Percentiles rank a stretch among this genome's conserved stretches.
Conservation (phyloP, 805 yeast species). For the Zygosaccharomyces gambellarensis region DNA sequence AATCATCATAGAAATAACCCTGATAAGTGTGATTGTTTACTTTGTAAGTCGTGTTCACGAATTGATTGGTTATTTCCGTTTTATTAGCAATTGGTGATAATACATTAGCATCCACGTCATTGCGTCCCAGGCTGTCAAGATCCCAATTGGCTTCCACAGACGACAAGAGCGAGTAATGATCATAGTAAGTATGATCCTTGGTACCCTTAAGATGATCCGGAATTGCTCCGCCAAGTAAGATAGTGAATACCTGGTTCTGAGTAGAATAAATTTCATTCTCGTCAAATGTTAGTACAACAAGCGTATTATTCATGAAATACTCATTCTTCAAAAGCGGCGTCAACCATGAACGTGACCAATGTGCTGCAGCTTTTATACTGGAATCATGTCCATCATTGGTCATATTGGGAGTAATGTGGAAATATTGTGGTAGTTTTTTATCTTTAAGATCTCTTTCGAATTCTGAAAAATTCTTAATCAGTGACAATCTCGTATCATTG, state of each 20-base stretch:
- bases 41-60: conserved; percentile 34
- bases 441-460: conserved; percentile 39
- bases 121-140: conserved; percentile 46
- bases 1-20: conserved; percentile 34
- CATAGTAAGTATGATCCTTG: conserved; percentile 44
- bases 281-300: conserved; percentile 47
- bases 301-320: conserved; percentile 44
- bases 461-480: conserved; percentile 46
- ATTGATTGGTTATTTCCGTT: conserved; percentile 30
- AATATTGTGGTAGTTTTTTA: conserved; percentile 47
- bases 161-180: conserved; percentile 49
- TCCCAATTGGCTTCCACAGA: conserved; percentile 49
- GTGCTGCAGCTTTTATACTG: conserved; percentile 42
- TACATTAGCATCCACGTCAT: conserved; percentile 48
- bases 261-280: conserved; percentile 42
- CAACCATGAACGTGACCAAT: conserved; percentile 44
- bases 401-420: conserved; percentile 51
- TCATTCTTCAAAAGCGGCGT: conserved; percentile 41
- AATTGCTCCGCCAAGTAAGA: conserved; percentile 46
- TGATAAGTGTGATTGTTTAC: conserved; percentile 34
- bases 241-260: conserved; percentile 43
- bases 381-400: conserved; percentile 50
- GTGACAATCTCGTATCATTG: conserved; percentile 36
- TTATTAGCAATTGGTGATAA: conserved; percentile 40
- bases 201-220: conserved; percentile 41